These are phyloP conservation scores for Volvox africanus DNA, from an alignment of 139 green algal species.

Conservation along the genomic window DNA sequence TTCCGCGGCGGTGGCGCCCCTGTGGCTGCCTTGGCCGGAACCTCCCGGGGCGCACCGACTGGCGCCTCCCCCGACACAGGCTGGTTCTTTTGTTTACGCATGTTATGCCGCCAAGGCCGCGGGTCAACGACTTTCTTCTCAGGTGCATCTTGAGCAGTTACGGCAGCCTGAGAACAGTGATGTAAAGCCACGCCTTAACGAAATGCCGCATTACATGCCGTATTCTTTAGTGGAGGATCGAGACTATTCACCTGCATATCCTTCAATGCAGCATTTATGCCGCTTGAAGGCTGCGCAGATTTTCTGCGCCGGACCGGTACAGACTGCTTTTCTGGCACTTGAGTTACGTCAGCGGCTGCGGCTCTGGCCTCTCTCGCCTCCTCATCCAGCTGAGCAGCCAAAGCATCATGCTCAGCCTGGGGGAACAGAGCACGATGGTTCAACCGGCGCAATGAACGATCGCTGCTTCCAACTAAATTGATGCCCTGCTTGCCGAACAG, in stretches of 20 bases:
- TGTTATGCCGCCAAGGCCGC: conserved; percentile 41
- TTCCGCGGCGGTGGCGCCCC: conserved; percentile 20
- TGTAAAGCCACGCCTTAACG: background rate
- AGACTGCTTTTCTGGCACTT: background rate
- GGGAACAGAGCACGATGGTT: background rate
- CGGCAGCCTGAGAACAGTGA: background rate
- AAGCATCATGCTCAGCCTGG: conserved; percentile 18
- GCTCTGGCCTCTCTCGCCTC: background rate
- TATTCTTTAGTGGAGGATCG: background rate
- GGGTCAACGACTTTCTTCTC: conserved; percentile 22
- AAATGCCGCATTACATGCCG: background rate
- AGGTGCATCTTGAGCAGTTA: background rate
- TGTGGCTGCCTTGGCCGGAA: background rate
- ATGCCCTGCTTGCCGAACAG: background rate
- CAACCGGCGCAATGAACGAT: background rate
- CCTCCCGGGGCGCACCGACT: background rate
- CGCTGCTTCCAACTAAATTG: background rate
- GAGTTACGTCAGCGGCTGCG: background rate
- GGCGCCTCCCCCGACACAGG: conserved; percentile 1
- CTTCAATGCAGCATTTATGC: background rate
- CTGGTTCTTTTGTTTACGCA: background rate
- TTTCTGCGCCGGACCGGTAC: background rate
- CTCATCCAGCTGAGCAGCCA: background rate
- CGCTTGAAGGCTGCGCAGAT: background rate
- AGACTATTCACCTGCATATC: conserved; percentile 23